Evolutionary conservation across 495 filamentous ascomycete genomes (phyloP).

Genomic region (Monascus purpureus): DNA sequence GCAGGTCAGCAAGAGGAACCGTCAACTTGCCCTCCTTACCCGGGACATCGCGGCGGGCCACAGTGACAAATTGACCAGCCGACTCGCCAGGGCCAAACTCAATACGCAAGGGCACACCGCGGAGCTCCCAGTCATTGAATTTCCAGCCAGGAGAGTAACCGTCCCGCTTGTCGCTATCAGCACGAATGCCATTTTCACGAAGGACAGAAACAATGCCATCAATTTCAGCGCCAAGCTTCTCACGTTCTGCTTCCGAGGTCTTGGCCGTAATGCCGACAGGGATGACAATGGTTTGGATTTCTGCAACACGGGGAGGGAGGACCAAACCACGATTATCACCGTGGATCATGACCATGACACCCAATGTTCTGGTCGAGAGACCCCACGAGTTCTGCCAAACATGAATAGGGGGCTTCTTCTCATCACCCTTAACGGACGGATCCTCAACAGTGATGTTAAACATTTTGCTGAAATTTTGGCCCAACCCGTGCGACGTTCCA

Average conservation of each 20-base stretch:
- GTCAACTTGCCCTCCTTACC: constrained; percentile 55
- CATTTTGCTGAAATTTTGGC: constrained; percentile 98
- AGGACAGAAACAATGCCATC: constrained; percentile 51
- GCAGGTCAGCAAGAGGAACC: constrained; percentile 57
- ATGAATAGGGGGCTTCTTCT: constrained; percentile 52
- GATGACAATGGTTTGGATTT: constrained; percentile 71
- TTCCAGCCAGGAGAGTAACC: constrained; percentile 90
- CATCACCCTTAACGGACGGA: constrained; percentile 60
- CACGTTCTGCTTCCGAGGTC: constrained; percentile 60
- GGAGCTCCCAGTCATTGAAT: constrained; percentile 95
- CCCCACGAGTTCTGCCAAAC: constrained; percentile 99
- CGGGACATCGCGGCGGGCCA: constrained; percentile 69
- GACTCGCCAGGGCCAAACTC: constrained; percentile 93
- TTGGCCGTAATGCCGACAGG: constrained; percentile 90
- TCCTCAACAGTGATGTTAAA: constrained; percentile 95
- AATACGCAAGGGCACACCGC: constrained; percentile 82
- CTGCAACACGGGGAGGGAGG: constrained; percentile 78
- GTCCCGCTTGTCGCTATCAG: constrained; percentile 64
- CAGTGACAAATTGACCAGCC: constrained; percentile 67
- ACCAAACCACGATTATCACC: constrained; percentile 89
- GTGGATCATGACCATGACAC: constrained; percentile 97
- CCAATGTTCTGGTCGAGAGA: constrained; percentile 85
- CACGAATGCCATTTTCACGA: constrained; percentile 51
- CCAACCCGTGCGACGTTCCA: constrained; percentile 84
- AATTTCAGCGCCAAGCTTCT: constrained; percentile 55